A percentile compares a stretch with the other conserved stretches of the same genome.
phyloP scores from a whole-genome alignment of 78 protist genomes.

The Guillardia theta region DNA sequence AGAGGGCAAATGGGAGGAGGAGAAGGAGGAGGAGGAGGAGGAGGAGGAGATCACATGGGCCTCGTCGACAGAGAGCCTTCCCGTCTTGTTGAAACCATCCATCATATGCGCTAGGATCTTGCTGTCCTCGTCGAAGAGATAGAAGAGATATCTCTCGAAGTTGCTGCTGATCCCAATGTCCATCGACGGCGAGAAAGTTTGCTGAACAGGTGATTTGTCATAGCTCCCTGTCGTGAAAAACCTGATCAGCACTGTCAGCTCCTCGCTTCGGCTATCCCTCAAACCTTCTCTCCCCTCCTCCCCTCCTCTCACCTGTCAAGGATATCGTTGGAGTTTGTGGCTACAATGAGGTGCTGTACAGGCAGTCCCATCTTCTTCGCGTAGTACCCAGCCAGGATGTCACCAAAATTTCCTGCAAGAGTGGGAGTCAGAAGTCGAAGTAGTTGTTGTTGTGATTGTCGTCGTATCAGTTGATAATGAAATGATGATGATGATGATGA shows the following conservation, averaged over 20 bases:
- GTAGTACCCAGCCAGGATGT: slow-evolving; percentile 70
- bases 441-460: no score
- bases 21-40: background rate
- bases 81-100: background rate
- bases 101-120: background rate
- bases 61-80: background rate
- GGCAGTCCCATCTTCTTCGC: slow-evolving; percentile 66
- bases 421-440: background rate
- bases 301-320: no score
- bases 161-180: slow-evolving; percentile 69
- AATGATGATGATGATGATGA: background rate
- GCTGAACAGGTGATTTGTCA: background rate
- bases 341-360: slow-evolving; percentile 49
- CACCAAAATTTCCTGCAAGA: slow-evolving; percentile 67
- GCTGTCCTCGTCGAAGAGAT: slow-evolving; percentile 14
- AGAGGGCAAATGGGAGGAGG: background rate
- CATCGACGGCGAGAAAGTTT: slow-evolving; percentile 62
- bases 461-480: background rate
- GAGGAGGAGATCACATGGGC: background rate
- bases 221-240: slow-evolving; percentile 6
- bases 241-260: no score
- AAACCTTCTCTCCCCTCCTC: no score
- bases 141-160: slow-evolving; percentile 61
- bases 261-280: no score
- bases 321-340: slow-evolving; percentile 72